phyloP scores from a whole-genome alignment of 2,329 filamentous ascomycete genomes.

The Dactylonectria estremocensis region DNA sequence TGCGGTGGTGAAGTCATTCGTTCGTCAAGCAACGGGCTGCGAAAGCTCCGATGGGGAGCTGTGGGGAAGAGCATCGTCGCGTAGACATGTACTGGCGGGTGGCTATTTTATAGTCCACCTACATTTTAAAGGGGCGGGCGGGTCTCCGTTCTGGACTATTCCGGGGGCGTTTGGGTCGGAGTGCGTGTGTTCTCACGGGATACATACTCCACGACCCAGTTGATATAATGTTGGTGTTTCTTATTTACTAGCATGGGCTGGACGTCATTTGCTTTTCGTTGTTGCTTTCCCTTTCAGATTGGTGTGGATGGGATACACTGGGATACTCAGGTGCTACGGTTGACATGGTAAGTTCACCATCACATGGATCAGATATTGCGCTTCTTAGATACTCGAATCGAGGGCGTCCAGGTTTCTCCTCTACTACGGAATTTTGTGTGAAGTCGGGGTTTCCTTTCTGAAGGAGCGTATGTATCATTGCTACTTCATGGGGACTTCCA shows the following conservation, averaged over 20 bases:
- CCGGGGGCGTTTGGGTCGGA: slow-evolving; percentile 29
- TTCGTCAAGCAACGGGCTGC: slow-evolving; percentile 66
- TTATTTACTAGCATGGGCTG: slow-evolving; percentile 30
- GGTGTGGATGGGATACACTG: slow-evolving; percentile 35
- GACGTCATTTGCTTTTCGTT: slow-evolving; percentile 27
- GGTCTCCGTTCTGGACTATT: slow-evolving; percentile 10
- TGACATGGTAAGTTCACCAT: slow-evolving; percentile 19
- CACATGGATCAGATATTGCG: slow-evolving; percentile 17
- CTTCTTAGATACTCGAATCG: slow-evolving; percentile 29
- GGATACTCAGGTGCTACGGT: not conserved
- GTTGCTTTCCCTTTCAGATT: slow-evolving; percentile 32
- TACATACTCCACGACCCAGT: slow-evolving; percentile 32
- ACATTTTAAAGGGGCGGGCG: slow-evolving; percentile 2
- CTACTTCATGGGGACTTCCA: not conserved
- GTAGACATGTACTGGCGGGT: slow-evolving; percentile 41
- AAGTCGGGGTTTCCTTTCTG: not conserved
- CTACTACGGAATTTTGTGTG: not conserved
- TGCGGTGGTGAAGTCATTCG: slow-evolving; percentile 70
- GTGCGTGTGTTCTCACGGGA: slow-evolving; percentile 38
- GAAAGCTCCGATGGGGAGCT: slow-evolving; percentile 69
- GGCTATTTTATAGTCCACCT: slow-evolving; percentile 12
- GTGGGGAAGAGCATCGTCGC: slow-evolving; percentile 67
- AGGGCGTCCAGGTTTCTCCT: slow-evolving; percentile 20
- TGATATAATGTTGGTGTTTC: slow-evolving; percentile 36
- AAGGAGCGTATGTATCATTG: not conserved